These are phyloP conservation scores for Thuidium tamariscinum DNA, from an alignment of 225 moss, liverwort and hornwort genomes.

Conservation along the genomic window DNA sequence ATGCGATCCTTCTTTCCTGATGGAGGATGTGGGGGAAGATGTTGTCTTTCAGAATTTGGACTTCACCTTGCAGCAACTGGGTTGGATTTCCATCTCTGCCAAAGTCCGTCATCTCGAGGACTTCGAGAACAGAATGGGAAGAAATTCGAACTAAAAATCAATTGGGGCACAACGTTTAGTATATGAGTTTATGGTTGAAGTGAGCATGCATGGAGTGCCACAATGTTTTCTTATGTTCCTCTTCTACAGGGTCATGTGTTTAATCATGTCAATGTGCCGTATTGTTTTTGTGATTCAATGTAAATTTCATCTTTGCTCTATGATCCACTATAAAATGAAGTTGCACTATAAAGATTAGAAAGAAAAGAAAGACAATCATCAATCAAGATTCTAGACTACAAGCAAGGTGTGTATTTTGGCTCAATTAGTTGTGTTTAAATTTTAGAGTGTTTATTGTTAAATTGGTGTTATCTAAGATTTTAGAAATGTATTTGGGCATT, in stretches of 20 bases:
- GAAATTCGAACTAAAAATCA: not conserved
- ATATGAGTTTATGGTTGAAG: not conserved
- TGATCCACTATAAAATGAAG: not conserved
- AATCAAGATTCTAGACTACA: not conserved
- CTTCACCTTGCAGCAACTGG: not conserved
- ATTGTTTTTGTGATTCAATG: not conserved
- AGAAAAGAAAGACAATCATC: not conserved
- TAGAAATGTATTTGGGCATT: not conserved
- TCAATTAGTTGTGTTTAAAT: not conserved
- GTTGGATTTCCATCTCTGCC: conserved; percentile 11
- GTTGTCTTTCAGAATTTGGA: not conserved
- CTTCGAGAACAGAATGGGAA: not conserved
- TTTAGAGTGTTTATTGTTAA: not conserved
- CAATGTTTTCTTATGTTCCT: not conserved
- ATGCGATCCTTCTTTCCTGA: not conserved
- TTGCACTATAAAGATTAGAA: not conserved
- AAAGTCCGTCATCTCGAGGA: not conserved
- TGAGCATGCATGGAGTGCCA: not conserved
- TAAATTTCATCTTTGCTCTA: not conserved
- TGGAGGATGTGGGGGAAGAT: not conserved
- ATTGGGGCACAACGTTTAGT: not conserved
- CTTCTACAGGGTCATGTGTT: not conserved
- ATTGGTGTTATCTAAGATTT: not conserved
- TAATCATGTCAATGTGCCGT: not conserved
- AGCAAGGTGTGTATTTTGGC: not conserved